Conservation (phyloP, 129 eudicot species). For the Scalesia atractyloides region DNA sequence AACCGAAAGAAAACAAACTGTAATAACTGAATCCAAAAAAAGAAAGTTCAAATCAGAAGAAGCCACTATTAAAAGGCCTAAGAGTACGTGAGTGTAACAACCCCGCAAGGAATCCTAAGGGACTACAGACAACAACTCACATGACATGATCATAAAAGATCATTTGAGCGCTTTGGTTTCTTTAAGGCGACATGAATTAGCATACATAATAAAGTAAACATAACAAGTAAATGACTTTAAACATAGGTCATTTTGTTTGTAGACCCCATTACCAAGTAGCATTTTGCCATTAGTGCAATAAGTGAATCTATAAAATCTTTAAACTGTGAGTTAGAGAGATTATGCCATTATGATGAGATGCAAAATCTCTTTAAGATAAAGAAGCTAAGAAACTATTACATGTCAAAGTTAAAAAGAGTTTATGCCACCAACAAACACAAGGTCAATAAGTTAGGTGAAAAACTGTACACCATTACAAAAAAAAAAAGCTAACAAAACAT, state of each 20-base stretch:
- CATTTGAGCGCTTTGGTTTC: background rate
- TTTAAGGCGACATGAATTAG: background rate
- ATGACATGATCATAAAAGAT: background rate
- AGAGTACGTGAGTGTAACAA: background rate
- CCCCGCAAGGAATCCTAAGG: background rate
- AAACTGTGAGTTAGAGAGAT: background rate
- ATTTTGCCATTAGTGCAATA: background rate
- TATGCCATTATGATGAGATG: background rate
- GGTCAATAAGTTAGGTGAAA: background rate
- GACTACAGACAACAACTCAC: background rate
- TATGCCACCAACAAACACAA: conserved; percentile 5
- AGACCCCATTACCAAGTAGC: background rate
- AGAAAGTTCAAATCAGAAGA: background rate
- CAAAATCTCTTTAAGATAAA: background rate
- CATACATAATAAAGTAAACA: too few relatives aligned
- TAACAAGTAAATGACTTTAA: background rate
- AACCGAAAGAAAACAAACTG: conserved; percentile 3
- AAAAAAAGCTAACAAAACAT: conserved; percentile 20
- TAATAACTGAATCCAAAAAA: conserved; percentile 7
- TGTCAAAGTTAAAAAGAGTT: background rate
- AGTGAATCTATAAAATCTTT: background rate
- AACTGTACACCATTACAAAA: conserved; percentile 34
- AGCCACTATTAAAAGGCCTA: background rate
- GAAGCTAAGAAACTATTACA: background rate
- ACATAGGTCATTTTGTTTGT: background rate